A percentile compares a stretch with the other conserved stretches of the same genome.
These are phyloP conservation scores for Nigrograna mackinnonii DNA, from an alignment of 2,329 filamentous ascomycete species.

Conservation along the genomic window DNA sequence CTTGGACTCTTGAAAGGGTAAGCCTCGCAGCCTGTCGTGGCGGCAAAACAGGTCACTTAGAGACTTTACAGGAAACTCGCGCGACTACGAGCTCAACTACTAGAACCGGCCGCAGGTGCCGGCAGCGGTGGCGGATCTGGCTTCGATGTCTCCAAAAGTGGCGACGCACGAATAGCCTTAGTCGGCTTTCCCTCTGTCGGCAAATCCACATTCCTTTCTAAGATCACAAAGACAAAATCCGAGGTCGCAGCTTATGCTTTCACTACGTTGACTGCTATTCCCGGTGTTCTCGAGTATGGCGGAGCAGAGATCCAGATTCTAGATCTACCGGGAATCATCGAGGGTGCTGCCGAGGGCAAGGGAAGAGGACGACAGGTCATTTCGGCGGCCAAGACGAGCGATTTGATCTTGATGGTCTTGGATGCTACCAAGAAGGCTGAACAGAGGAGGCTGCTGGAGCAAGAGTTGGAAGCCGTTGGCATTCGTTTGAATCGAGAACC, in stretches of 20 bases:
- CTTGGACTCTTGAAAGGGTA: conserved; percentile 96
- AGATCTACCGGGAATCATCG: conserved; percentile 97
- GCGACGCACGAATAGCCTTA: conserved; percentile 93
- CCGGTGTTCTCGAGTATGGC: conserved; percentile 95
- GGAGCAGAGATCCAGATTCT: conserved; percentile 98
- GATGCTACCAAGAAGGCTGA: conserved; percentile 97
- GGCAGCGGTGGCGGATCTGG: conserved; percentile 79
- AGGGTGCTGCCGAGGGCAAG: conserved; percentile 94
- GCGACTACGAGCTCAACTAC: conserved; percentile 87
- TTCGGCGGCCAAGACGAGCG: conserved; percentile 96
- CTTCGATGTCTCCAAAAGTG: conserved; percentile 90
- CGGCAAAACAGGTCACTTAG: not conserved
- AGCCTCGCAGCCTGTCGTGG: no score
- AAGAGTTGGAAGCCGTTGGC: conserved; percentile 91
- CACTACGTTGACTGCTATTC: conserved; percentile 96
- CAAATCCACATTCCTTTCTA: conserved; percentile 98
- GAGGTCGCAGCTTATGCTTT: conserved; percentile 97
- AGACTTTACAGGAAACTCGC: conserved; percentile 77
- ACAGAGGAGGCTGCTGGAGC: conserved; percentile 86
- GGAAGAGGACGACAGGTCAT: conserved; percentile 95
- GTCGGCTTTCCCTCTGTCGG: conserved; percentile 99
- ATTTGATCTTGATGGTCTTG: conserved; percentile 93
- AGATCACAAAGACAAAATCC: conserved; percentile 96
- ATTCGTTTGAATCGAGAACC: conserved; percentile 91
- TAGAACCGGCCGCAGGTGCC: conserved; percentile 83